Evolutionary conservation across 352 stramenopile species (phyloP), one percentile per base, ranked within the genome.

Genomic region (Pythium apleroticum): DNA sequence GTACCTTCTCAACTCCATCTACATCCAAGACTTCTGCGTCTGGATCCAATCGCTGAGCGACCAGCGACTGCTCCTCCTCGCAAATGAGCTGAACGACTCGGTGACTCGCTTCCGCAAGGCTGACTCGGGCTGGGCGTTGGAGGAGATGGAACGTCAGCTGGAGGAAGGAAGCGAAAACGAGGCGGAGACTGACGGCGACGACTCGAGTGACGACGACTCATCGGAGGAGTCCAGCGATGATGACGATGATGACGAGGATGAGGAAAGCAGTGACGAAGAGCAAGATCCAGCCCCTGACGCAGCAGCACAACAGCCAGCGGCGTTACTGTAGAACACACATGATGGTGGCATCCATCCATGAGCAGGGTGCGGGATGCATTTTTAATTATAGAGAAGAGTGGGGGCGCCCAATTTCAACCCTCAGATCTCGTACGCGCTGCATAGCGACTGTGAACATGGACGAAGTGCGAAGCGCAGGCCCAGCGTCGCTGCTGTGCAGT

Each of bases 1-100:
- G 73, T 99, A 99, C 76, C 71, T 98, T 17, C 87, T 98, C 33
- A 99, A 99, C 68, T 89, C 94, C 56, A 70, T 99, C n/a, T 98
- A 95, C 64, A 80, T 99, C 31, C 86, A 98, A 67, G 95, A 98
- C 64, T 98, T 98, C 60, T 95, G 87, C 39, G 79, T 94, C 27
- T 96, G 86, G 88, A 79, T 96, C 22, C 88, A 96, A 59, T 81
- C 78, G 0, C 66, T 91, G 14, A 55, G 24, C 17, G 85, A 96
- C 58, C 69, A 81, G 15, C 63, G 64, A 39, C 63, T 95, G 25
- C 35, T 69, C 6, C 45, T 37, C 27, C 66, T 87, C 2, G 76
- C 80, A 17, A 46, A 70, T 12, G 69, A 81, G 11, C 50, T 94
- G 3, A 54, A 65, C 7, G 52, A 35, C 0, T 55, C 72, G 33